phyloP scores from a whole-genome alignment of 1,284 basidiomycete species.

The Paramarasmius palmivorus region DNA sequence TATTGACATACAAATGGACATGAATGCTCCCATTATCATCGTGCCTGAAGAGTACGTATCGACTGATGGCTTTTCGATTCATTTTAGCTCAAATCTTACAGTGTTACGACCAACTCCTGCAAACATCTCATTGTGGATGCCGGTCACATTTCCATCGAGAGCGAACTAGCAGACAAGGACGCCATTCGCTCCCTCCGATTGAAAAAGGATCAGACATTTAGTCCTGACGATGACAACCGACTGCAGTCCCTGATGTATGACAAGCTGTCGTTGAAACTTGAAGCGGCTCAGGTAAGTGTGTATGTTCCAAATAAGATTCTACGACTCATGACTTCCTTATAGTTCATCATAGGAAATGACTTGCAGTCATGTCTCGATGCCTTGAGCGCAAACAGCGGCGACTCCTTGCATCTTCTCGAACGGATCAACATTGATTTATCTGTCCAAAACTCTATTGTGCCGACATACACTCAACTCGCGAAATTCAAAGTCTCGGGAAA shows the following conservation, averaged over 20 bases:
- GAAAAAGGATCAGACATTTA: conserved; percentile 88
- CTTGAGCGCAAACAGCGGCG: conserved; percentile 55
- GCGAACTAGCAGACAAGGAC: conserved; percentile 86
- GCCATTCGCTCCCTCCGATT: conserved; percentile 80
- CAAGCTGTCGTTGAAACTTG: conserved; percentile 81
- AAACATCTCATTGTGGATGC: conserved; percentile 94
- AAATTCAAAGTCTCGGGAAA: conserved; percentile 93
- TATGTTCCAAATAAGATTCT: conserved; percentile 7
- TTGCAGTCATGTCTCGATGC: conserved; percentile 83
- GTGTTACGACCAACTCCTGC: conserved; percentile 76
- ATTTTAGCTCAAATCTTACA: conserved; percentile 27
- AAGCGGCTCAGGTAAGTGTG: conserved; percentile 80
- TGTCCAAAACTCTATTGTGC: conserved; percentile 93
- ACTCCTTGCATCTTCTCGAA: conserved; percentile 88
- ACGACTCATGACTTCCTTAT: conserved; percentile 10
- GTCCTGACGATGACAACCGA: conserved; percentile 85
- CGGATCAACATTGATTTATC: conserved; percentile 91
- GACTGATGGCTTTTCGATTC: conserved; percentile 6
- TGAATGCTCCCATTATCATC: conserved; percentile 98
- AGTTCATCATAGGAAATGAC: conserved; percentile 92
- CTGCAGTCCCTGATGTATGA: conserved; percentile 98
- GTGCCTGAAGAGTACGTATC: conserved; percentile 84
- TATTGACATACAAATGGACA: conserved; percentile 92
- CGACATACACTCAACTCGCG: conserved; percentile 82
- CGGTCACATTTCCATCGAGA: conserved; percentile 94